These are phyloP conservation scores for Didymella exigua DNA, from an alignment of 2,329 filamentous ascomycete species.

Conservation along the genomic window DNA sequence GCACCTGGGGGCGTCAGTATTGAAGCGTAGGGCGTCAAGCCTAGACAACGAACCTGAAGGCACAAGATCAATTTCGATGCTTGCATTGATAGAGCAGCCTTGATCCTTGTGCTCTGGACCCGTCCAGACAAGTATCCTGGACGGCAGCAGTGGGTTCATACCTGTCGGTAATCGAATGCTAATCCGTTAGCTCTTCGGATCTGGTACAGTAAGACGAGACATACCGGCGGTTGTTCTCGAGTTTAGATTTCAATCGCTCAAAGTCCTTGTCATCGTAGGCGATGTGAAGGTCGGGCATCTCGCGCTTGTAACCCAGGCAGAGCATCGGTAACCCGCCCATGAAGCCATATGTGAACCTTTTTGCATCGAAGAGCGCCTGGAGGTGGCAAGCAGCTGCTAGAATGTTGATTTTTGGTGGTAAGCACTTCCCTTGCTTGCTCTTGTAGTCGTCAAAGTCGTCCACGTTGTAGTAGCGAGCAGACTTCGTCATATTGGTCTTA, in stretches of 20 bases:
- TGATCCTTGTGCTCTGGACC: conserved; percentile 39
- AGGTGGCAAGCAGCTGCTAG: conserved; percentile 38
- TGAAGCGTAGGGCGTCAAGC: background rate
- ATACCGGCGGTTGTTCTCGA: conserved; percentile 39
- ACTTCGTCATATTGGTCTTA: conserved; percentile 26
- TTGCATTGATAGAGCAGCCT: conserved; percentile 32
- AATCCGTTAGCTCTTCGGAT: conserved; percentile 18
- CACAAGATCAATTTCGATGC: conserved; percentile 40
- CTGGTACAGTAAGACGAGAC: background rate
- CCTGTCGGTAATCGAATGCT: conserved; percentile 37
- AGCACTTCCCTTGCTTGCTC: conserved; percentile 20
- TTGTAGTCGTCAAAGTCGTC: conserved; percentile 34
- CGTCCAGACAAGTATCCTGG: conserved; percentile 39
- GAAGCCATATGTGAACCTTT: conserved; percentile 40
- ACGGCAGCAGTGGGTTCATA: conserved; percentile 39
- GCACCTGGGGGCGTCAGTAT: conserved; percentile 4
- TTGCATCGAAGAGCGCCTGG: conserved; percentile 37
- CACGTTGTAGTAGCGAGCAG: conserved; percentile 31
- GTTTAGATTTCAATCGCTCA: conserved; percentile 33
- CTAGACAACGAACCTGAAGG: conserved; percentile 32
- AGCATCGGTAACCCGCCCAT: conserved; percentile 41
- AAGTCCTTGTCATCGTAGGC: conserved; percentile 44
- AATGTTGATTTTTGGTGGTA: conserved; percentile 35
- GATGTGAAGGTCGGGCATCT: conserved; percentile 41
- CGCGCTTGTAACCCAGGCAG: conserved; percentile 39